Conservation (phyloP, 371 early-diverging fungal genomes). For the Smittium mucronatum region DNA sequence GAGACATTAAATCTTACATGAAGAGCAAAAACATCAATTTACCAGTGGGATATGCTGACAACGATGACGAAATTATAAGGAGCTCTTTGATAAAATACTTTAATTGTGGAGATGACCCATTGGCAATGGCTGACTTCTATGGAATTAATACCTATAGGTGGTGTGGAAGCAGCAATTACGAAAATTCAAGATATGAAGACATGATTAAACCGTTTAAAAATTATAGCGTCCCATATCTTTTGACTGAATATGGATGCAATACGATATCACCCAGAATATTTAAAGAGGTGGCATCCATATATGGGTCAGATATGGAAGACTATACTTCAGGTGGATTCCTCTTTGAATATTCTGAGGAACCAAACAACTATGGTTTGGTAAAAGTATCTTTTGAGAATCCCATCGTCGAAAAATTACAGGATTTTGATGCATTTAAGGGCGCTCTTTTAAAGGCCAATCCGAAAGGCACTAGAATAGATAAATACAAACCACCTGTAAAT, state of each 20-base stretch:
- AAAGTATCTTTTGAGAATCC: conserved; percentile 28
- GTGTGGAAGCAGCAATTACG: conserved; percentile 30
- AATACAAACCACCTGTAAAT: conserved; percentile 35
- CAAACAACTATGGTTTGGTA: conserved; percentile 64
- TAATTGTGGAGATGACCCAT: conserved; percentile 50
- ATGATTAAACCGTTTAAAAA: conserved; percentile 28
- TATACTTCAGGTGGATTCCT: conserved; percentile 63
- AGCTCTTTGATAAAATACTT: conserved; percentile 54
- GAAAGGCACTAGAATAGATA: conserved; percentile 30
- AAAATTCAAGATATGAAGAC: conserved; percentile 30
- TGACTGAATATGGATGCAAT: conserved; percentile 37
- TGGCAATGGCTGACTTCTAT: conserved; percentile 52
- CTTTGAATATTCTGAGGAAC: conserved; percentile 68
- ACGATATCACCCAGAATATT: conserved; percentile 30
- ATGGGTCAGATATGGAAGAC: conserved; percentile 50
- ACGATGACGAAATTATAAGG: conserved; percentile 56
- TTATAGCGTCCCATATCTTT: conserved; percentile 29
- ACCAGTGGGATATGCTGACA: conserved; percentile 71
- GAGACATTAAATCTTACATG: conserved; percentile 56
- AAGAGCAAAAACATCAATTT: conserved; percentile 35
- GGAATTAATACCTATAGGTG: conserved; percentile 40
- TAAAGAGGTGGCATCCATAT: conserved; percentile 39
- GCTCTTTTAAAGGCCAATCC: conserved; percentile 18
- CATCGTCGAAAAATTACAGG: conserved; percentile 15
- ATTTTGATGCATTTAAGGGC: conserved; percentile 28